These are phyloP conservation scores for Hanseniaspora uvarum DNA, from an alignment of 1,139 yeast species.

Conservation along the genomic window DNA sequence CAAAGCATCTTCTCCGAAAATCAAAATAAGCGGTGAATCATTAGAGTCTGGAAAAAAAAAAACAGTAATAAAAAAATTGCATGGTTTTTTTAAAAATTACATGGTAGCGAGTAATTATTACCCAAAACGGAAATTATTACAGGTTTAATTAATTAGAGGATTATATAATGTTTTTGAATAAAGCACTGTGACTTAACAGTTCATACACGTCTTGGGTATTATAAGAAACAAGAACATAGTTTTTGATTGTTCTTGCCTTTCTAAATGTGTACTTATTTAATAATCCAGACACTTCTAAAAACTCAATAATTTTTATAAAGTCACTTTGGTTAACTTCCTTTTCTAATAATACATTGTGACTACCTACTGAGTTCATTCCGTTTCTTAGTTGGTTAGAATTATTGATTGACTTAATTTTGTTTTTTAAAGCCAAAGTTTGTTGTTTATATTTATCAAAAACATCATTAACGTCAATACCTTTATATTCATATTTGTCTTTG, in stretches of 20 bases:
- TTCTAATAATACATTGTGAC: slow-evolving; percentile 7
- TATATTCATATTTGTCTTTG: background rate
- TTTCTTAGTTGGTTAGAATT: background rate
- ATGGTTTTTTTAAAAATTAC: no score
- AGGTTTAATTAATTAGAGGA: background rate
- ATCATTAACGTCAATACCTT: slow-evolving; percentile 1
- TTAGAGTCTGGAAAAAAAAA: background rate
- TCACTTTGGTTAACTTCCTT: background rate
- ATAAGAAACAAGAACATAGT: background rate
- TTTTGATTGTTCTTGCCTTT: background rate
- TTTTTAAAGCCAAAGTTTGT: background rate
- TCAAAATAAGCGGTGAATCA: no score
- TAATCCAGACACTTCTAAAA: slow-evolving; percentile 2
- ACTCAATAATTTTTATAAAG: slow-evolving; percentile 8
- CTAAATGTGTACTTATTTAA: slow-evolving; percentile 4
- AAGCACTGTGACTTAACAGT: slow-evolving; percentile 2
- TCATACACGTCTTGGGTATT: slow-evolving; percentile 5
- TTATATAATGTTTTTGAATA: slow-evolving; percentile 12
- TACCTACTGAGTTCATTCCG: background rate
- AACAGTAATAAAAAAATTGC: background rate
- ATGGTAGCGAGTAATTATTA: background rate
- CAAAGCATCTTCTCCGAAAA: background rate
- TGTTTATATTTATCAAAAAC: background rate
- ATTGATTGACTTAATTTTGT: background rate
- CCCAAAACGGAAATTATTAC: background rate